These are phyloP conservation scores for Ophiostoma australiae DNA, from an alignment of 2,329 filamentous ascomycete species.

Conservation along the genomic window DNA sequence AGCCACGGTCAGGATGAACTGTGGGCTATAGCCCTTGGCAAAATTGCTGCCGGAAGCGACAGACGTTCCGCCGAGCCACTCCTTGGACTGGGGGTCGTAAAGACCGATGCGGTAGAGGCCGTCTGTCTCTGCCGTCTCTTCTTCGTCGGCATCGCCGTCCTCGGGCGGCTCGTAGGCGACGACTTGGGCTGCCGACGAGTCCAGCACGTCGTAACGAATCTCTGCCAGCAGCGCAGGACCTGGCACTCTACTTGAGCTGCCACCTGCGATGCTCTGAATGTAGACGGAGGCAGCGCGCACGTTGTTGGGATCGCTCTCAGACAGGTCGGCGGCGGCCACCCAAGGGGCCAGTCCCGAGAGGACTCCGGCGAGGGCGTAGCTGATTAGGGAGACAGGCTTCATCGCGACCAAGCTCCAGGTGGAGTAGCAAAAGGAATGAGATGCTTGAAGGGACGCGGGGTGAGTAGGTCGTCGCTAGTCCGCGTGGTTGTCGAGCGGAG, in stretches of 20 bases:
- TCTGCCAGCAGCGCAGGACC: conserved; percentile 46
- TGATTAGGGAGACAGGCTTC: conserved; percentile 18
- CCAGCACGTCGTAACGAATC: conserved; percentile 50
- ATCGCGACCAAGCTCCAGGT: not conserved
- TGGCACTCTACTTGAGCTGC: conserved; percentile 29
- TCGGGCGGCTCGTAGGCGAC: conserved; percentile 54
- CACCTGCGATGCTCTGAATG: conserved; percentile 40
- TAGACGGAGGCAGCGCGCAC: conserved; percentile 49
- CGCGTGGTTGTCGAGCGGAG: not conserved
- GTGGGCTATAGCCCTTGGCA: conserved; percentile 56
- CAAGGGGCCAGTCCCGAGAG: not conserved
- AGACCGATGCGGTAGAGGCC: conserved; percentile 54
- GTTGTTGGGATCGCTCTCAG: conserved; percentile 27
- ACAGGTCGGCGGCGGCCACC: conserved; percentile 10
- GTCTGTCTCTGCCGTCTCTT: conserved; percentile 38
- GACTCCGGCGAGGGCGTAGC: conserved; percentile 18
- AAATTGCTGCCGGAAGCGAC: conserved; percentile 55
- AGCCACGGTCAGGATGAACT: conserved; percentile 48
- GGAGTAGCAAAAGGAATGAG: not conserved
- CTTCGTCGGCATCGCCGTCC: conserved; percentile 13
- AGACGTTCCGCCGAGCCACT: conserved; percentile 53
- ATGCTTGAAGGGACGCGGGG: not conserved
- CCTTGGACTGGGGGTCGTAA: conserved; percentile 45
- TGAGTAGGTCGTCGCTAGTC: not conserved
- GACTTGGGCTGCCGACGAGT: conserved; percentile 42